Conservation (phyloP, 257 asterid species). For the Capsicum rhomboideum region DNA sequence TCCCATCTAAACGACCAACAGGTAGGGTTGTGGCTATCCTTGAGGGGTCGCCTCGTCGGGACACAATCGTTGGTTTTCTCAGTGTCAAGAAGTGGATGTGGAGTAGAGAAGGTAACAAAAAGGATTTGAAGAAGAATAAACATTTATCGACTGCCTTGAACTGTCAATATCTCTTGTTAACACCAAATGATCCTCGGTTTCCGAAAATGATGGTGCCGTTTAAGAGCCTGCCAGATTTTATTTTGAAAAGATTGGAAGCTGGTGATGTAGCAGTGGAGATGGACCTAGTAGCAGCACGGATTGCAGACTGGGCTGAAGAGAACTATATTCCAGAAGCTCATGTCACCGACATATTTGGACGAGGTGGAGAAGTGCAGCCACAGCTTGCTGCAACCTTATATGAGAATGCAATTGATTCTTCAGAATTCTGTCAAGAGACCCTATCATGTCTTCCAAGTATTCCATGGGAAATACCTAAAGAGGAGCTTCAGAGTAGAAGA, state of each 20-base stretch:
- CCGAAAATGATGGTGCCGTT: slow-evolving; percentile 64
- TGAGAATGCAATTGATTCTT: slow-evolving; percentile 58
- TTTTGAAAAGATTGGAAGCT: slow-evolving; percentile 50
- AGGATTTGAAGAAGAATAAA: slow-evolving; percentile 44
- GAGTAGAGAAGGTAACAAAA: slow-evolving; percentile 37
- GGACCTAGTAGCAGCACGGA: slow-evolving; percentile 65
- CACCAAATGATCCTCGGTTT: slow-evolving; percentile 65
- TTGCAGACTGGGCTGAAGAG: slow-evolving; percentile 78
- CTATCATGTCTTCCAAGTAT: slow-evolving; percentile 51
- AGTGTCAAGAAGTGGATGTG: slow-evolving; percentile 57
- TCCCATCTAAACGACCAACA: slow-evolving; percentile 80
- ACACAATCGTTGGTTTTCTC: slow-evolving; percentile 59
- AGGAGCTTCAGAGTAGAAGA: slow-evolving; percentile 46
- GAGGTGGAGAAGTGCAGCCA: slow-evolving; percentile 67
- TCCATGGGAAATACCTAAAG: slow-evolving; percentile 62
- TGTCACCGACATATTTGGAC: slow-evolving; percentile 56
- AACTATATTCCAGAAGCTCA: slow-evolving; percentile 50
- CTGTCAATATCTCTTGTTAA: slow-evolving; percentile 41
- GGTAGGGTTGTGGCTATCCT: slow-evolving; percentile 72
- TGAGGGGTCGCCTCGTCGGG: slow-evolving; percentile 53
- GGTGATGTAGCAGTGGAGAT: slow-evolving; percentile 57
- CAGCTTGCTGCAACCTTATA: slow-evolving; percentile 81
- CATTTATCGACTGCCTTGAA: slow-evolving; percentile 16
- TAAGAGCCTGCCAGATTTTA: slow-evolving; percentile 42
- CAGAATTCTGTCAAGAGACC: slow-evolving; percentile 56